Percentiles rank a stretch among this genome's conserved stretches.
These are phyloP conservation scores for Microdochium bolleyi DNA, from an alignment of 2,329 filamentous ascomycete genomes.

Conservation along the genomic window DNA sequence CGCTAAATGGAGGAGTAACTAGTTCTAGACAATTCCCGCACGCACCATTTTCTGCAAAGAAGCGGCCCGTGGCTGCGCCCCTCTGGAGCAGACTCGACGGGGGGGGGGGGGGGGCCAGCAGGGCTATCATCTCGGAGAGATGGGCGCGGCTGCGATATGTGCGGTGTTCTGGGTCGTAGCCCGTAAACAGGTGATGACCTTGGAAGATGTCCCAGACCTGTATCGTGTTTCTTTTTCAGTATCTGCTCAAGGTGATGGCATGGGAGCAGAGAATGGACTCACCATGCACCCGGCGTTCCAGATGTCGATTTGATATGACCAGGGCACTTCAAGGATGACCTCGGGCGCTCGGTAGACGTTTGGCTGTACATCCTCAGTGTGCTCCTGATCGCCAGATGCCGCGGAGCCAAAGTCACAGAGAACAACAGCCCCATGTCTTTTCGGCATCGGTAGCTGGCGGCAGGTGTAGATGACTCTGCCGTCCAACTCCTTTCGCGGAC, in stretches of 20 bases:
- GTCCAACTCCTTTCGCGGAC: conserved; percentile 30
- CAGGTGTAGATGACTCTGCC: conserved; percentile 33
- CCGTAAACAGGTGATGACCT: conserved; percentile 32
- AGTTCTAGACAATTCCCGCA: background rate
- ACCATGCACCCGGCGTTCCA: conserved; percentile 46
- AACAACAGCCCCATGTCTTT: conserved; percentile 21
- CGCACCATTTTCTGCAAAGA: conserved; percentile 18
- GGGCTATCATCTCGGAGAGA: conserved; percentile 36
- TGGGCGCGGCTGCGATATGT: conserved; percentile 34
- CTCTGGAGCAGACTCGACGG: conserved; percentile 19
- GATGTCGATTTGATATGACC: conserved; percentile 40
- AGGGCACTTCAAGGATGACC: conserved; percentile 35
- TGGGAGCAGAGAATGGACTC: conserved; percentile 9
- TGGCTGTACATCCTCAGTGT: conserved; percentile 28
- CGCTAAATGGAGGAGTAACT: background rate
- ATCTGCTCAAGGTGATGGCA: conserved; percentile 3
- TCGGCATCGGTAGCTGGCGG: conserved; percentile 25
- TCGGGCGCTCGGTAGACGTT: conserved; percentile 32
- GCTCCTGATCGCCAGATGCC: conserved; percentile 22
- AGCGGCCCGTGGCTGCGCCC: conserved; percentile 22
- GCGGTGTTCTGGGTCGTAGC: conserved; percentile 26
- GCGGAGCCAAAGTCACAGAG: conserved; percentile 44
- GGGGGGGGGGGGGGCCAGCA: conserved; percentile 38
- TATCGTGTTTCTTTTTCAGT: conserved; percentile 2
- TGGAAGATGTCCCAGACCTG: conserved; percentile 43